Conservation (phyloP, 1,284 basidiomycete species). For the Thecaphora frezii region DNA sequence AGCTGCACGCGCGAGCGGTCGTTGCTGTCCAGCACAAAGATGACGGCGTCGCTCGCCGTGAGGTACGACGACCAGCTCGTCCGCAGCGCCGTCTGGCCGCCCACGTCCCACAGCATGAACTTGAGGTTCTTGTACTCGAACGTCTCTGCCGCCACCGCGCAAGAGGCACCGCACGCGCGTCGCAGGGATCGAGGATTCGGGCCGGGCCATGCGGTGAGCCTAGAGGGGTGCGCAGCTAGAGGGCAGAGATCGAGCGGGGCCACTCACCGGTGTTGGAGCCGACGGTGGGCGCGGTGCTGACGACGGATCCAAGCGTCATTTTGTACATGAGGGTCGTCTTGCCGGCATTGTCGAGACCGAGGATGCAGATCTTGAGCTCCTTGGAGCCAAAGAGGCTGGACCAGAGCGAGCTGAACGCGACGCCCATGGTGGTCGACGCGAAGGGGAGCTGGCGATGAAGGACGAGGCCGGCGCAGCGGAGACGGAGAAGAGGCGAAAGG, state of each 20-base stretch:
- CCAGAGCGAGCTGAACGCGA: conserved; percentile 60
- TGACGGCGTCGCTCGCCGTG: conserved; percentile 61
- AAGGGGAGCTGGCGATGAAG: neutral
- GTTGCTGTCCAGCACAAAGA: conserved; percentile 64
- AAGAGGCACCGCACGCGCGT: no score
- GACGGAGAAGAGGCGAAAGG: no score
- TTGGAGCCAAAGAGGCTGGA: conserved; percentile 61
- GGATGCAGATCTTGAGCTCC: conserved; percentile 62
- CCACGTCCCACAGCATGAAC: conserved; percentile 63
- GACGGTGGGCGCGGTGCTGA: conserved; percentile 63
- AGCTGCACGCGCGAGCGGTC: conserved; percentile 61
- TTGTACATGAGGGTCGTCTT: conserved; percentile 64
- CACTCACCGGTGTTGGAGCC: conserved; percentile 59
- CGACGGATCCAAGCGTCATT: conserved; percentile 64
- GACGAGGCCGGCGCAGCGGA: no score
- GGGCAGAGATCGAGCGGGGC: neutral
- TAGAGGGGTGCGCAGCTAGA: no score
- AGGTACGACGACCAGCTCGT: conserved; percentile 62
- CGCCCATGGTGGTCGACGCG: conserved; percentile 36
- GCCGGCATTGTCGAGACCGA: conserved; percentile 62
- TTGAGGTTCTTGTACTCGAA: conserved; percentile 63
- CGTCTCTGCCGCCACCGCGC: conserved; percentile 16
- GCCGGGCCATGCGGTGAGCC: no score
- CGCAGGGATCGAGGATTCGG: no score
- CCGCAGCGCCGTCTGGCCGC: conserved; percentile 62